Base-by-base conservation (phyloP, 805 yeast genomes). In the Spencermartinsiella europaea region DNA sequence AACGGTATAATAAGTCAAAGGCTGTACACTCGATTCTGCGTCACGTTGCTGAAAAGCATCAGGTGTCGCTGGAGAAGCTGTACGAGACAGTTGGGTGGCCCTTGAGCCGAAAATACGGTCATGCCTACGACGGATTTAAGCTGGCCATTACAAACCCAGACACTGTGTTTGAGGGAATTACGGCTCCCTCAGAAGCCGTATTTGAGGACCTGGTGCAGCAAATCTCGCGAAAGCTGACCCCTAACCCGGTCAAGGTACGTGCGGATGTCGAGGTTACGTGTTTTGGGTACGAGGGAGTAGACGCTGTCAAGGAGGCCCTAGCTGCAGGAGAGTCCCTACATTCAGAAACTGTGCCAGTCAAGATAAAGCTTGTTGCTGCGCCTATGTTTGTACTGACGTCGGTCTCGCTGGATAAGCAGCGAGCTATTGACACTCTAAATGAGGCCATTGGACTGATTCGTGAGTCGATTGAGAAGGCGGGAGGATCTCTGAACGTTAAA, bases 181-280 rank as follows among this genome's bases (percentile, higher is more conserved):
- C 67, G 35, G 78, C 91, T 20, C 90, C 95, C 46, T 74, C 85
- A 14, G 63, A 73, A 41, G 95, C 81, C 38, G 76, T 93, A 33
- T 75, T 87, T 68, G 85, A 80, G 42, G 98, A 93, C 68, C 77
- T 93, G 59, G 81, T 86, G 66, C 73, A 78, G 44, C 93, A 93
- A 71, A 91, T 93, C 60, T 76, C 91, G 46, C 81, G 95, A 67
- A 84, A 98, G 69, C 79, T 93, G 68, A 93, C 99, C 31, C 99
- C 99, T 52, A 97, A 90, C 72, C 96, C 98, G 34, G 89, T 89
- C 59, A 93, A 91, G 73, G 85, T 95, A 63, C 85, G 99, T 70
- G 96, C 99, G n/a, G 98, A 93, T 67, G 85, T 93, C 41, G 98
- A 91, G 69, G 97, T 93, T 38, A 88, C 97, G 12, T 93, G 99